Base-by-base conservation (phyloP, 345 rosid species). In the Triadica sebifera region DNA sequence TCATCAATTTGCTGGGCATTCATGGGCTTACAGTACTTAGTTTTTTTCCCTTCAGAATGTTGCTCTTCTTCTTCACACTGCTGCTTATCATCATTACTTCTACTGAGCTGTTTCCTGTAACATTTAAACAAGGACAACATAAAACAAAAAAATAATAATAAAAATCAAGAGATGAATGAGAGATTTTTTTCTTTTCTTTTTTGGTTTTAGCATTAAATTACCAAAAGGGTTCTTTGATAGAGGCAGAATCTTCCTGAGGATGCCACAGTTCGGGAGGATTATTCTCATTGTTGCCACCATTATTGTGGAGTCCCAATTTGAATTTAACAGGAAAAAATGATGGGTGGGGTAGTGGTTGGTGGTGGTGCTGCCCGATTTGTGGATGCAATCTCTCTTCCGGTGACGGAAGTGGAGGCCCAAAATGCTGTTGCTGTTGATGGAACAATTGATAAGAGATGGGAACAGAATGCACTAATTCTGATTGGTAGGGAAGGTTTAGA, bases 181-280 rank as follows among this genome's bases (percentile, higher is more conserved):
- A 0, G 12, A 34, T 1, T 29, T 29, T 29, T 17, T 13, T 51
- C 13, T 10, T 46, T 24, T 61, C 49, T 41, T 12, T 38, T 38
- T 57, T 12, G 45, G 45, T n/a, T 1, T 8, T 16, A 25, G 25
- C 12, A 29, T 11, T 29, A 19, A 72, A 68, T 72, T 85, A 85
- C 88, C 88, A 78, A 72, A 82, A 76, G 70, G 81, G 71, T 72
- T 81, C 60, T 60, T 78, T 80, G 59, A 81, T 62, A 34, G 75
- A 51, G 68, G 75, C 41, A 49, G 84, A 77, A 80, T 85, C 78
- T 74, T 78, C 80, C 62, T 69, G 81, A 70, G 83, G 78, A 79
- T 79, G 34, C 34, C 67, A 86, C 79, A 85, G 34, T 29, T 29
- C 1, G 34, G 34, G 34, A 29, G 34, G 2, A 29, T 2, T 29